phyloP scores from a whole-genome alignment of 2,329 filamentous ascomycete species.

The Venturia oleaginea region DNA sequence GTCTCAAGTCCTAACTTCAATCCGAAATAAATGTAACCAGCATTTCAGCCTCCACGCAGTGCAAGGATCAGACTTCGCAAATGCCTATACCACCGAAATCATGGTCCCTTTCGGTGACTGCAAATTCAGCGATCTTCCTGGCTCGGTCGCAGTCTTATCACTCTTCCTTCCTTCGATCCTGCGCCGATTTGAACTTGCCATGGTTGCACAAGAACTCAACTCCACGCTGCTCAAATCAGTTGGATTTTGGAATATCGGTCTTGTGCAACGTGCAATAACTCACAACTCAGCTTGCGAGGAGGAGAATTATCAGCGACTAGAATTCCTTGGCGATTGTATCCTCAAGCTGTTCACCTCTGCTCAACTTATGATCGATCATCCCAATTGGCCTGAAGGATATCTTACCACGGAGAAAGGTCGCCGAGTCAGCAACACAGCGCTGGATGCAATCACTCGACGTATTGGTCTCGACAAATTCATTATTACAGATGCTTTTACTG shows the following conservation, averaged over 20 bases:
- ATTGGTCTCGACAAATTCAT: slow-evolving; percentile 65
- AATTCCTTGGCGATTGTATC: slow-evolving; percentile 78
- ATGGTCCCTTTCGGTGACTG: slow-evolving; percentile 42
- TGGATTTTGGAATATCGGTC: slow-evolving; percentile 41
- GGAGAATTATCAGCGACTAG: slow-evolving; percentile 70
- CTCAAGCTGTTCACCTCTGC: slow-evolving; percentile 66
- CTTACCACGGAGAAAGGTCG: slow-evolving; percentile 59
- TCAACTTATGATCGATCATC: slow-evolving; percentile 52
- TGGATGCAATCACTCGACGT: slow-evolving; percentile 55
- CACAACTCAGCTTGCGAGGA: slow-evolving; percentile 50
- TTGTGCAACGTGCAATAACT: slow-evolving; percentile 62
- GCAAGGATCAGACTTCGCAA: slow-evolving; percentile 14
- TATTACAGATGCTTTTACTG: slow-evolving; percentile 56
- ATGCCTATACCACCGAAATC: slow-evolving; percentile 34
- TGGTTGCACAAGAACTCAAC: slow-evolving; percentile 55
- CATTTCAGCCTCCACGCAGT: slow-evolving; percentile 35
- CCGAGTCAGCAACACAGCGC: slow-evolving; percentile 65
- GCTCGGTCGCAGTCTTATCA: slow-evolving; percentile 38
- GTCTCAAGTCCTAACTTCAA: too few relatives aligned
- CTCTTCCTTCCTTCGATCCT: slow-evolving; percentile 65
- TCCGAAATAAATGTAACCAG: neutral
- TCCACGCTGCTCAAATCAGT: slow-evolving; percentile 45
- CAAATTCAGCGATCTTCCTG: slow-evolving; percentile 37
- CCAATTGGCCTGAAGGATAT: slow-evolving; percentile 65
- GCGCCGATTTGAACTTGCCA: slow-evolving; percentile 55